Base-by-base conservation (phyloP, 345 rosid species). In the Euclidium syriacum region DNA sequence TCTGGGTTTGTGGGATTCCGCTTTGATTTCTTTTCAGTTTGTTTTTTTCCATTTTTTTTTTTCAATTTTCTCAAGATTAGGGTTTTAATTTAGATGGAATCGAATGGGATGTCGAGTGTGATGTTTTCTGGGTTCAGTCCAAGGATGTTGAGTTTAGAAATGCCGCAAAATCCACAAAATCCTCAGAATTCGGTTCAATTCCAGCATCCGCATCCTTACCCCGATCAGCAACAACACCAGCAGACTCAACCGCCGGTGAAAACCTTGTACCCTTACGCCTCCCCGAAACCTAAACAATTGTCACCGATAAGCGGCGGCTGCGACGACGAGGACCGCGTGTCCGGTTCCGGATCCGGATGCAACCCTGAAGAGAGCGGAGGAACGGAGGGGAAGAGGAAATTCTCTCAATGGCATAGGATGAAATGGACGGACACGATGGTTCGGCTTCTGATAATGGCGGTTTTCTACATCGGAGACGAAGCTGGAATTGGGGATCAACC, bases 391-490 rank as follows among this genome's bases (percentile, higher is more conserved):
- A 83, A 78, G 68, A 81, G 79, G 22, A 86, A 80, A 55, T 5
- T 73, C 1, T 88, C 96, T 23, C 96, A 79, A 1, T 94, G 99
- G 99, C 97, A 94, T 49, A 81, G 99, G 52, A 94, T 94, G 97
- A 94, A 94, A 70, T 94, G 99, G 97, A 94, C 96, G 18, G 97
- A 90, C 48, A 62, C 61, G 39, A 94, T 94, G 99, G 99, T 94
- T 22, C 80, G 74, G 71, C 75, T 94, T 12, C 72, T 94, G 23
- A 81, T 94, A 41, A 82, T 84, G 92, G 97, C 96, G 0, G 99
- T 94, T 0, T 86, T 76, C 67, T 94, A 90, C 64, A 90, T 94
- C 42, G 99, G 99, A 4, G 99, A 87, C 68, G 97, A 90, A 58
- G 84, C 62, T 50, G 95, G 90, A 1, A 1, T 63, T 10, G 29